These are phyloP conservation scores for Wallacemonas collosoma DNA, from an alignment of 208 protist species.

Conservation along the genomic window DNA sequence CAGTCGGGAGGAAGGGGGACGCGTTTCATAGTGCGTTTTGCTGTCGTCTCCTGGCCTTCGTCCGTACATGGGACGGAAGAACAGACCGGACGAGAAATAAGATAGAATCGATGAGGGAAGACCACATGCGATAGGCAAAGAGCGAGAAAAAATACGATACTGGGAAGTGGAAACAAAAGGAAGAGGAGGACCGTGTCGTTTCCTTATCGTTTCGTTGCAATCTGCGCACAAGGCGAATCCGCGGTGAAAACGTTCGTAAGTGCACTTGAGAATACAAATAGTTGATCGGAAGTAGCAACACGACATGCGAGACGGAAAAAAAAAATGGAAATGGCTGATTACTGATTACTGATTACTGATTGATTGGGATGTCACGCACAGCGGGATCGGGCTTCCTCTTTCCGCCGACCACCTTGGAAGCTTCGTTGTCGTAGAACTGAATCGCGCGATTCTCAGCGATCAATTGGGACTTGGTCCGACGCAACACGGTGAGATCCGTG, in stretches of 20 bases:
- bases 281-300: neutral
- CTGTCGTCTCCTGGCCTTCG: too few relatives aligned
- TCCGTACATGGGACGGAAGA: too few relatives aligned
- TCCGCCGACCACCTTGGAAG: neutral
- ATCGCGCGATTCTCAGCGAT: slow-evolving; percentile 6
- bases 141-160: neutral
- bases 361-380: neutral
- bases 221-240: too few relatives aligned
- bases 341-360: neutral
- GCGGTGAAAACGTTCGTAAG: too few relatives aligned
- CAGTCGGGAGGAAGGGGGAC: too few relatives aligned
- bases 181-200: neutral
- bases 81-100: too few relatives aligned
- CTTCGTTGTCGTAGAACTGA: slow-evolving; percentile 12
- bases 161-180: neutral
- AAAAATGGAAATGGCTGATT: neutral
- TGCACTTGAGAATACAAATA: too few relatives aligned
- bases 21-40: too few relatives aligned
- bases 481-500: neutral
- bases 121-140: neutral
- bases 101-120: too few relatives aligned
- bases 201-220: too few relatives aligned
- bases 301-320: neutral
- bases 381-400: slow-evolving; percentile 6
- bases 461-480: neutral